Base-by-base conservation (phyloP, 2,329 filamentous ascomycete species). In the Colletotrichum sp. region DNA sequence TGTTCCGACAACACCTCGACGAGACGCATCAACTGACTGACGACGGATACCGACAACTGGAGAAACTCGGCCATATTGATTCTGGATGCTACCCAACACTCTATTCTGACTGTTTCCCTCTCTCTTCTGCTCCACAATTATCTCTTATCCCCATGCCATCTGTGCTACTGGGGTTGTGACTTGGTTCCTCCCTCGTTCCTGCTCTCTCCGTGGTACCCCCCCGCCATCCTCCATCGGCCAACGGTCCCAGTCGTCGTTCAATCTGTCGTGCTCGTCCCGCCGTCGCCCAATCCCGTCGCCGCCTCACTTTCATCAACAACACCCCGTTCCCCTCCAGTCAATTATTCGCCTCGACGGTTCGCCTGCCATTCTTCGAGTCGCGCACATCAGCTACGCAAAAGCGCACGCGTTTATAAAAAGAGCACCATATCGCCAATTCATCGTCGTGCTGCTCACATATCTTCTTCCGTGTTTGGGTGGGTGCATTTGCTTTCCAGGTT, bases 281-380 rank as follows among this genome's bases (percentile, higher is more conserved):
- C 30, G 63, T 72, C 60, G 66, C 74, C 74, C 72, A 76, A 71
- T 76, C 74, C 74, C 55, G 72, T 74, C n/a, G 52, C 63, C 74
- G 66, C 74, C 74, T 76, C 72, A 75, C 74, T 76, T 76, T 75
- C 73, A 69, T 75, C 71, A 76, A 67, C 74, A 76, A 67, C 74
- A 76, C 34, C 71, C 75, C 74, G 43, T 60, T 67, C 61, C 72
- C 52, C 60, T 28, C 71, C 67, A 71, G 58, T 75, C 43, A 43
- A 36, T 76, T 60, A 24, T 63, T 70, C 71, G 66, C 74, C 73
- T 52, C n/a, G 64, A 58, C 28, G 12, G 36, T 75, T 48, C 66
- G 74, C 66, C 74, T 63, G 67, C 15, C 18, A 57, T 66, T 55
- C 21, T 58, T 24, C 67, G 24, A 60, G n/a, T 57, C 52, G 71